These are phyloP conservation scores for Curvularia sp. DNA, from an alignment of 2,329 filamentous ascomycete species.

Conservation along the genomic window DNA sequence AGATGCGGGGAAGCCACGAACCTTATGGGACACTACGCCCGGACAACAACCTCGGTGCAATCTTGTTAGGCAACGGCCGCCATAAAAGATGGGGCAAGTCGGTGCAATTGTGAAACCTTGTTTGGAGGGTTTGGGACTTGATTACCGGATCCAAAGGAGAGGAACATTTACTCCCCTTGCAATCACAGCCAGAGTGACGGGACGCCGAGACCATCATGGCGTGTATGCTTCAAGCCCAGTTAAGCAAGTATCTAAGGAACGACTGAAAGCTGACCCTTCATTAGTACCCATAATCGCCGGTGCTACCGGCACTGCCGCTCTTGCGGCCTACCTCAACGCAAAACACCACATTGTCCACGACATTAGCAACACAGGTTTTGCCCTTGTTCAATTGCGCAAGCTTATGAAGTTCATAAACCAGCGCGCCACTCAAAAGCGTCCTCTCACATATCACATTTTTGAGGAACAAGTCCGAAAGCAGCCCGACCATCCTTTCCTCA, in stretches of 20 bases:
- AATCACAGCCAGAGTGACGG: background rate
- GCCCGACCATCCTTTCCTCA: conserved; percentile 42
- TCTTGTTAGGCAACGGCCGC: background rate
- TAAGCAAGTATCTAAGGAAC: background rate
- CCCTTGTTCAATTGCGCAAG: conserved; percentile 26
- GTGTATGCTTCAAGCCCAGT: conserved; percentile 12
- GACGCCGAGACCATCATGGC: conserved; percentile 11
- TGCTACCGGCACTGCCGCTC: conserved; percentile 36
- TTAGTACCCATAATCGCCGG: conserved; percentile 41
- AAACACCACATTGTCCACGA: conserved; percentile 45
- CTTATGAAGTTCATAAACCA: conserved; percentile 28
- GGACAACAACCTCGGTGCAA: conserved; percentile 10
- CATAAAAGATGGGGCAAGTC: background rate
- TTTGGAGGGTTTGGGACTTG: background rate
- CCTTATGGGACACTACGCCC: background rate
- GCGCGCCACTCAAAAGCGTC: conserved; percentile 27
- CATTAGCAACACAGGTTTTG: conserved; percentile 28
- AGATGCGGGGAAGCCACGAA: conserved; percentile 5
- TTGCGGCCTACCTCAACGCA: conserved; percentile 48
- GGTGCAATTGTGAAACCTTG: background rate
- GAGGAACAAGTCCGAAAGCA: conserved; percentile 48
- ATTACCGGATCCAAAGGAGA: background rate
- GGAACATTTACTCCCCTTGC: background rate
- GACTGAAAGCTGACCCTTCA: background rate
- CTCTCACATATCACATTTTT: conserved; percentile 42